These are phyloP conservation scores for Waltergamsia citrina DNA, from an alignment of 2,329 filamentous ascomycete genomes.

Conservation along the genomic window DNA sequence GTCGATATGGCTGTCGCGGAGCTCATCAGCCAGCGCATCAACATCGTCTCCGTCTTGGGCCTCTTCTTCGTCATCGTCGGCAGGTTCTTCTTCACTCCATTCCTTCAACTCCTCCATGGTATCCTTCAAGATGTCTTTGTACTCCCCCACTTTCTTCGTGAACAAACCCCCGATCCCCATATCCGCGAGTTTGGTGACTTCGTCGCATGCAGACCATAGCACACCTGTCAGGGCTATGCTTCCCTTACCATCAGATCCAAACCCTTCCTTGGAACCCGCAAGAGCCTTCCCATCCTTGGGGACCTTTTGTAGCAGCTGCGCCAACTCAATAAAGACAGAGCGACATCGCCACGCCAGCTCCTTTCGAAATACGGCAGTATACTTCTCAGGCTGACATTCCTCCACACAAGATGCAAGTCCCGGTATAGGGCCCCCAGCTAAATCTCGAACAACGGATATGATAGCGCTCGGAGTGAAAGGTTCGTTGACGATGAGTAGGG, in stretches of 20 bases:
- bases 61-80: constrained; percentile 46
- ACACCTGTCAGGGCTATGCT: constrained; percentile 62
- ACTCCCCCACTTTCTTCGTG: constrained; percentile 62
- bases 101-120: constrained; percentile 79
- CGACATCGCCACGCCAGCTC: constrained; percentile 54
- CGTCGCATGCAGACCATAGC: constrained; percentile 78
- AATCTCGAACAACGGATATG: constrained; percentile 57
- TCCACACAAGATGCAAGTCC: constrained; percentile 64
- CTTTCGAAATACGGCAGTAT: constrained; percentile 52
- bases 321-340: constrained; percentile 53
- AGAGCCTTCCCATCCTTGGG: constrained; percentile 46
- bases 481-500: constrained; percentile 74
- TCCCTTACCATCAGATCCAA: constrained; percentile 33
- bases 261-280: constrained; percentile 13
- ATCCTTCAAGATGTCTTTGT: constrained; percentile 68
- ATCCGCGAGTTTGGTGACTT: constrained; percentile 51
- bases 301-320: constrained; percentile 50
- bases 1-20: constrained; percentile 16
- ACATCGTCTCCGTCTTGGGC: constrained; percentile 28
- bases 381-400: constrained; percentile 49
- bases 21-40: constrained; percentile 14
- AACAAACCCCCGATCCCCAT: constrained; percentile 63
- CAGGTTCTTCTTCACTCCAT: constrained; percentile 67
- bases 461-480: constrained; percentile 79
- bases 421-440: constrained; percentile 65